phyloP scores from a whole-genome alignment of 768 basidiomycete genomes.

The Russula abietina region DNA sequence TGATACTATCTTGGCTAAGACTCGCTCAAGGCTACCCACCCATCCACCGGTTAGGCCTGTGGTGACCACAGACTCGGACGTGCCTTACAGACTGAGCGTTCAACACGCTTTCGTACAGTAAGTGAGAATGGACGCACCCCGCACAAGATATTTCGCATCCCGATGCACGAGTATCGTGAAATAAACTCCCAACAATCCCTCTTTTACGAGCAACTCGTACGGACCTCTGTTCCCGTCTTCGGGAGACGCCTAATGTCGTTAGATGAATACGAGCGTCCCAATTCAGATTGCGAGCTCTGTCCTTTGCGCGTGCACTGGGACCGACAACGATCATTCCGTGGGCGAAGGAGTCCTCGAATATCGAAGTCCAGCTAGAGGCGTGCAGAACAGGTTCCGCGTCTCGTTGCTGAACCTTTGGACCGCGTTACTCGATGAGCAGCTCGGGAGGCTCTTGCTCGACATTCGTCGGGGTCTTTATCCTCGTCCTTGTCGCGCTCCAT shows the following conservation, averaged over 20 bases:
- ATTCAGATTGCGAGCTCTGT: constrained; percentile 31
- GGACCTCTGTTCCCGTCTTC: constrained; percentile 52
- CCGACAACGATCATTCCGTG: constrained; percentile 27
- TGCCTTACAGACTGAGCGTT: constrained; percentile 50
- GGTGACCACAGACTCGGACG: constrained; percentile 77
- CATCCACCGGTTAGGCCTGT: constrained; percentile 87
- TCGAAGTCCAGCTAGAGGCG: constrained; percentile 63
- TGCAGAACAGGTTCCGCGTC: constrained; percentile 23
- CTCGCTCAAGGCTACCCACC: constrained; percentile 49
- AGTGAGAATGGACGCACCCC: constrained; percentile 26
- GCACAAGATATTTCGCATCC: too few species aligned
- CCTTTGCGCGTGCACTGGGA: constrained; percentile 31
- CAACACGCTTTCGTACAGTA: not conserved
- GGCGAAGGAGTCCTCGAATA: constrained; percentile 70
- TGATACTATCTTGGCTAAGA: not conserved
- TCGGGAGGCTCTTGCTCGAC: too few species aligned
- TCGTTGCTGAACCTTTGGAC: constrained; percentile 28
- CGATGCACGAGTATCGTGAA: constrained; percentile 69
- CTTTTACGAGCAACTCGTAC: constrained; percentile 81
- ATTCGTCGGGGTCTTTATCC: constrained; percentile 13
- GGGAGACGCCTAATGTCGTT: too few species aligned
- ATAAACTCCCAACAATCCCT: constrained; percentile 88
- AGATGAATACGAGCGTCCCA: constrained; percentile 21
- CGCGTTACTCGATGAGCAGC: constrained; percentile 27
- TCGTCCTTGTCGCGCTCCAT: constrained; percentile 34